A percentile compares a stretch with the other conserved stretches of the same genome.
Conservation (phyloP, 306 rosid genomes). For the Malus orientalis region DNA sequence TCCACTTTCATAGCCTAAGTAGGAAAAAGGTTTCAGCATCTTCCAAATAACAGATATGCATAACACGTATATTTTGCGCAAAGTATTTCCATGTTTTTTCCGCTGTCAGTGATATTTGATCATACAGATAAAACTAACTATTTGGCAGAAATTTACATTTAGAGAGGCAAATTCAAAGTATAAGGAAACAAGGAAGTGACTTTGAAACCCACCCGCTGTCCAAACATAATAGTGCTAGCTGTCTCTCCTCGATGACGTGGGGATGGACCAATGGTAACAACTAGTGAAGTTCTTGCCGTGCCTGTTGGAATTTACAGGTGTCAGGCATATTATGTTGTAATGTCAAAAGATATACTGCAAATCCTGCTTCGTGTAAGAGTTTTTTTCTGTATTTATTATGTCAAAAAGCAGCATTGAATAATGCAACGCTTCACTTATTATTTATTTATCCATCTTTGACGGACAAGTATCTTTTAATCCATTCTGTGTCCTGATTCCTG, state of each 20-base stretch:
- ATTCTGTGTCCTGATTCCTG: not conserved
- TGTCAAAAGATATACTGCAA: not conserved
- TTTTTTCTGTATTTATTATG: no score
- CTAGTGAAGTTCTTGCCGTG: constrained; percentile 90
- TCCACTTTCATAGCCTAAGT: constrained; percentile 98
- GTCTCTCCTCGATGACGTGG: constrained; percentile 99
- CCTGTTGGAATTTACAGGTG: constrained; percentile 47
- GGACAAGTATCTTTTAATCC: not conserved
- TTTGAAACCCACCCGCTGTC: constrained; percentile 75
- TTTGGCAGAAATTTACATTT: not conserved
- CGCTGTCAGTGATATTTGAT: not conserved
- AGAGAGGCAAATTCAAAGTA: constrained; percentile 5
- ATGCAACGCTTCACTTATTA: not conserved
- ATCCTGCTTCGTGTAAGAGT: not conserved
- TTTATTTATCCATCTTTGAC: not conserved
- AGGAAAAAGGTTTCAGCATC: constrained; percentile 20
- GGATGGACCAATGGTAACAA: constrained; percentile 92
- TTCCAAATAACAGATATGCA: constrained; percentile 13
- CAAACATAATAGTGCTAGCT: constrained; percentile 92
- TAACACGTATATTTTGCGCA: not conserved
- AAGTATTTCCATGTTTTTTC: not conserved
- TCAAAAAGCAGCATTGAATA: not conserved
- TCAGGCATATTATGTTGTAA: constrained; percentile 21
- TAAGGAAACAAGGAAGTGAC: constrained; percentile 6
- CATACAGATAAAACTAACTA: constrained; percentile 2